phyloP scores from a whole-genome alignment of 2,329 filamentous ascomycete genomes.

The Calycina herbarum region DNA sequence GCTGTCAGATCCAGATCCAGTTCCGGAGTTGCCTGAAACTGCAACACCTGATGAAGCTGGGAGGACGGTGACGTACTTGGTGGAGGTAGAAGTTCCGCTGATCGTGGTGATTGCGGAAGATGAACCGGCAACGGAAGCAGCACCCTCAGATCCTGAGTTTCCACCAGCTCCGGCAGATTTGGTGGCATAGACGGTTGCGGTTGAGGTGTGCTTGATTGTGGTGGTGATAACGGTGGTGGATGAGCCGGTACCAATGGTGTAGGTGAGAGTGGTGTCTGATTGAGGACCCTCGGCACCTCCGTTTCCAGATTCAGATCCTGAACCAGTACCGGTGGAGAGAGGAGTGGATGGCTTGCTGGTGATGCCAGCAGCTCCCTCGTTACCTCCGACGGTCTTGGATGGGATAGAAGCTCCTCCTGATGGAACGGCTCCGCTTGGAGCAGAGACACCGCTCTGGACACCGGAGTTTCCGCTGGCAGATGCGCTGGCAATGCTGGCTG shows the following conservation, averaged over 20 bases:
- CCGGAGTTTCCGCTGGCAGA: conserved; percentile 9
- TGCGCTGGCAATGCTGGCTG: conserved; percentile 18
- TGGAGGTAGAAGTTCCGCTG: conserved; percentile 25
- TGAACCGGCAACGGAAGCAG: conserved; percentile 1
- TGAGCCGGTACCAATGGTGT: conserved; percentile 42
- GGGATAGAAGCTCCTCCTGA: not conserved
- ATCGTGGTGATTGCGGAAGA: conserved; percentile 22
- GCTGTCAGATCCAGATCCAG: conserved; percentile 1
- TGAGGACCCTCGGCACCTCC: conserved; percentile 8
- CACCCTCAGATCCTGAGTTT: not conserved
- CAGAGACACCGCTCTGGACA: not conserved
- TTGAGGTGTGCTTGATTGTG: conserved; percentile 44
- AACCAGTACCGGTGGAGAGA: conserved; percentile 16
- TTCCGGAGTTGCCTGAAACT: conserved; percentile 12
- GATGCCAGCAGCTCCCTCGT: conserved; percentile 8
- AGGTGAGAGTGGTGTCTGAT: conserved; percentile 39
- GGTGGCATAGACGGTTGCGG: conserved; percentile 33
- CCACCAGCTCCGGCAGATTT: conserved; percentile 10
- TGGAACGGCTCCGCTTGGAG: not conserved
- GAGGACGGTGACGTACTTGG: conserved; percentile 28
- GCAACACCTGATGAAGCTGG: conserved; percentile 13
- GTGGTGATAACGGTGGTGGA: conserved; percentile 47
- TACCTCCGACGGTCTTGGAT: not conserved
- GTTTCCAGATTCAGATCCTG: conserved; percentile 3
- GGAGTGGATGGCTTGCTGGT: conserved; percentile 11